Percentiles rank a stretch among this genome's conserved stretches.
Conservation (phyloP, 177 flowering plant species). For the Tripterygium wilfordii region DNA sequence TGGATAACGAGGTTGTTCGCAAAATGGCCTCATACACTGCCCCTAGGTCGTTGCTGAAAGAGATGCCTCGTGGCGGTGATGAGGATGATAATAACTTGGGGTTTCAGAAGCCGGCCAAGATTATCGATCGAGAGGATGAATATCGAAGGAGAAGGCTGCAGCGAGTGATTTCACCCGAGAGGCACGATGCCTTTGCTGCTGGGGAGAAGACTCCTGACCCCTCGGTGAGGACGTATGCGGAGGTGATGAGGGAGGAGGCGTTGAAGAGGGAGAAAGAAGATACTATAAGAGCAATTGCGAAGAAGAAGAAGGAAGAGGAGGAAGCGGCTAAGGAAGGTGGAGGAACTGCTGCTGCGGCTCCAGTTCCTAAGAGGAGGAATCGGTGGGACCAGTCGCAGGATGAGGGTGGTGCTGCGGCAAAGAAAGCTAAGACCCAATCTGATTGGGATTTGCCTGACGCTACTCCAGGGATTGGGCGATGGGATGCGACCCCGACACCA, state of each 20-base stretch:
- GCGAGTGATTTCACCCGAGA: constrained; percentile 71
- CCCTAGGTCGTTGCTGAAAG: constrained; percentile 64
- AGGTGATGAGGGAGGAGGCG: constrained; percentile 80
- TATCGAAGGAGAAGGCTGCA: constrained; percentile 73
- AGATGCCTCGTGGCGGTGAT: constrained; percentile 52
- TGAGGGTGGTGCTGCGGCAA: constrained; percentile 33
- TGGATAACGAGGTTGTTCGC: constrained; percentile 57
- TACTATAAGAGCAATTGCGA: constrained; percentile 53
- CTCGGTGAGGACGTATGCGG: constrained; percentile 70
- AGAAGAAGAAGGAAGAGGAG: constrained; percentile 86
- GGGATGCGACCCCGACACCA: constrained; percentile 84
- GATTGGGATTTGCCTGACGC: constrained; percentile 98
- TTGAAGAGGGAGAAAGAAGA: constrained; percentile 77
- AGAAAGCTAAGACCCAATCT: constrained; percentile 63
- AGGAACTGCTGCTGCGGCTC: constrained; percentile 21
- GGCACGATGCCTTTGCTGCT: constrained; percentile 79
- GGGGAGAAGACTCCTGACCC: constrained; percentile 89
- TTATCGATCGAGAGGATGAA: constrained; percentile 86
- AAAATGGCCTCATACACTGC: constrained; percentile 84
- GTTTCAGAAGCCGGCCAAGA: constrained; percentile 52
- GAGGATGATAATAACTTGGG: constrained; percentile 42
- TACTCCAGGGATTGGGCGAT: constrained; percentile 81
- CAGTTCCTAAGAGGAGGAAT: constrained; percentile 11
- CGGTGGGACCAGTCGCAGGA: constrained; percentile 36
- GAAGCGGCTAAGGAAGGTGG: constrained; percentile 40